Evolutionary conservation across 768 basidiomycete species (phyloP).

Genomic region (Boletus huronensis): DNA sequence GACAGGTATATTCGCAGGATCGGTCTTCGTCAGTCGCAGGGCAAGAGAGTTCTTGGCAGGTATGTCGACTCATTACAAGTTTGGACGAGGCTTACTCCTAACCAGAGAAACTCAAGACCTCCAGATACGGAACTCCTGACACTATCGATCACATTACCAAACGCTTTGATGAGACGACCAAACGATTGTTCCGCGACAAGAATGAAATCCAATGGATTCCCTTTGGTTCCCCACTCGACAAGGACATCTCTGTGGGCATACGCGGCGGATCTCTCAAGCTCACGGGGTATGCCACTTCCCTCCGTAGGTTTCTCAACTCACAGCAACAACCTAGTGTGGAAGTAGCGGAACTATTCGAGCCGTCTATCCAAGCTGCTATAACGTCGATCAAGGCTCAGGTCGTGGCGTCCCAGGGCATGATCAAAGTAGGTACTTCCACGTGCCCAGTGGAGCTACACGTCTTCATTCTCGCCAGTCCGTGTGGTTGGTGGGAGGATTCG

Average conservation of each 20-base stretch:
- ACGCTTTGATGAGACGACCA: slow-evolving; percentile 80
- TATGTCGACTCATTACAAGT: slow-evolving; percentile 21
- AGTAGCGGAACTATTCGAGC: slow-evolving; percentile 75
- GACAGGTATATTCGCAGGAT: slow-evolving; percentile 77
- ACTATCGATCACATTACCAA: slow-evolving; percentile 76
- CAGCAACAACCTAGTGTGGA: slow-evolving; percentile 28
- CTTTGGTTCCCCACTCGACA: slow-evolving; percentile 77
- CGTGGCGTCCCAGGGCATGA: slow-evolving; percentile 60
- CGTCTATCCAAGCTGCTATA: slow-evolving; percentile 71
- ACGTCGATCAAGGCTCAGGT: slow-evolving; percentile 69
- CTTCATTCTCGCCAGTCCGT: slow-evolving; percentile 51
- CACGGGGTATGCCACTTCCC: slow-evolving; percentile 49
- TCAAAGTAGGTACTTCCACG: slow-evolving; percentile 44
- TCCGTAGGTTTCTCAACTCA: slow-evolving; percentile 11
- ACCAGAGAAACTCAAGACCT: slow-evolving; percentile 67
- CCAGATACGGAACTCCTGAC: slow-evolving; percentile 69
- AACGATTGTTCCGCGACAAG: slow-evolving; percentile 69
- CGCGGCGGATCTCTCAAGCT: slow-evolving; percentile 69
- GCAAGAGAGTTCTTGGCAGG: slow-evolving; percentile 72
- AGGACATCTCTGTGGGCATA: slow-evolving; percentile 66
- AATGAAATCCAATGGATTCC: slow-evolving; percentile 67
- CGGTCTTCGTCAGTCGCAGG: slow-evolving; percentile 75
- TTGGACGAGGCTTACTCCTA: slow-evolving; percentile 4
- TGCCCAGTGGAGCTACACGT: not conserved
- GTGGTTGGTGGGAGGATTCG: slow-evolving; percentile 81